These are phyloP conservation scores for Boletus pseudopeckii DNA, from an alignment of 768 basidiomycete species.

Conservation along the genomic window DNA sequence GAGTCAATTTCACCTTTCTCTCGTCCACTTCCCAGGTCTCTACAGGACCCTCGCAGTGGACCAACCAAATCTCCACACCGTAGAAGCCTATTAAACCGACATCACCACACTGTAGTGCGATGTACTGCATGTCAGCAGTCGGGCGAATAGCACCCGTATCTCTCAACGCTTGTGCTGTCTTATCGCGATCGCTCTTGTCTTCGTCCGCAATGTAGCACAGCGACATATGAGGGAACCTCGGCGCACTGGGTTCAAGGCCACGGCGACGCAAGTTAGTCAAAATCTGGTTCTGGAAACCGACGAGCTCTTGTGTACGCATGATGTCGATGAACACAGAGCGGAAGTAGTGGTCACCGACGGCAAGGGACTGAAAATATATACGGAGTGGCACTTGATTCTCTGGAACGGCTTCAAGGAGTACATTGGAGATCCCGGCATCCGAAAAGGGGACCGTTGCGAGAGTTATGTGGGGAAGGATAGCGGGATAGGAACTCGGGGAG, in stretches of 20 bases:
- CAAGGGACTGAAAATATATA: conserved; percentile 51
- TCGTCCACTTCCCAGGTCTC: conserved; percentile 51
- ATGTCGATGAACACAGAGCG: conserved; percentile 65
- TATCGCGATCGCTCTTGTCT: conserved; percentile 54
- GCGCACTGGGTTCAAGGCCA: conserved; percentile 44
- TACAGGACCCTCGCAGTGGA: conserved; percentile 57
- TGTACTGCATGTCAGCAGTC: conserved; percentile 26
- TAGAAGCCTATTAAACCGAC: conserved; percentile 42
- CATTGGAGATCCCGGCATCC: not conserved
- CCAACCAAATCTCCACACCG: conserved; percentile 55
- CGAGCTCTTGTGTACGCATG: conserved; percentile 42
- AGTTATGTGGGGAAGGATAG: conserved; percentile 69
- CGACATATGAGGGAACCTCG: conserved; percentile 69
- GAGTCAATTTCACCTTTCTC: conserved; percentile 32
- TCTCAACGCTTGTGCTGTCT: conserved; percentile 43
- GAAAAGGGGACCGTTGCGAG: conserved; percentile 44
- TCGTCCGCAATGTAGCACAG: conserved; percentile 68
- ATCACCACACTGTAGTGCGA: conserved; percentile 24
- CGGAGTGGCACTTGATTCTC: conserved; percentile 32
- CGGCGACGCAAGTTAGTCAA: conserved; percentile 34
- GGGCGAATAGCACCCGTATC: conserved; percentile 32
- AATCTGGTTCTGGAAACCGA: conserved; percentile 47
- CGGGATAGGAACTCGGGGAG: conserved; percentile 49
- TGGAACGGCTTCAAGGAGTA: conserved; percentile 42
- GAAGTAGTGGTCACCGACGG: conserved; percentile 61